Conservation (phyloP, 352 stramenopile species). For the Halophytophthora batemanensis region DNA sequence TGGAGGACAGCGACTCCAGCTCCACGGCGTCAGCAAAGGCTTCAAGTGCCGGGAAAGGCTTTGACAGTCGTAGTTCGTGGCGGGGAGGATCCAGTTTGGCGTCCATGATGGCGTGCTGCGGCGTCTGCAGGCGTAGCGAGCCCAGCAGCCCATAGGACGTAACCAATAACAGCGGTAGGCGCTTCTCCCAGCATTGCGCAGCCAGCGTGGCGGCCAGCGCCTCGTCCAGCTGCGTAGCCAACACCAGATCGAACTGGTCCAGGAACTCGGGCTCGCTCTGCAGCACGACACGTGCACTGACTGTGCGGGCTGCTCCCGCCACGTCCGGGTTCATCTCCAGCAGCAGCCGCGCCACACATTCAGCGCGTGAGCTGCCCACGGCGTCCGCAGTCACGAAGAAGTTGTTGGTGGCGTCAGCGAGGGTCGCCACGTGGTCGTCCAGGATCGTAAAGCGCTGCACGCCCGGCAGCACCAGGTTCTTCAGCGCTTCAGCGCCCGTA, state of each 20-base stretch:
- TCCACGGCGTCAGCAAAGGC: conserved; percentile 54
- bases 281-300: conserved; percentile 50
- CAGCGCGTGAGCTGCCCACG: conserved; percentile 65
- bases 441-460: conserved; percentile 92
- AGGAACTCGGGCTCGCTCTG: conserved; percentile 53
- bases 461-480: conserved; percentile 95
- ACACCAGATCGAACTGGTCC: conserved; percentile 78
- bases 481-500: conserved; percentile 96
- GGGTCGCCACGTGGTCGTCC: conserved; percentile 82
- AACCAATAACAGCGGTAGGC: conserved; percentile 79
- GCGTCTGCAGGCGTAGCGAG: conserved; percentile 85
- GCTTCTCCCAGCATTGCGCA: conserved; percentile 56
- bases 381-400: conserved; percentile 88
- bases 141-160: conserved; percentile 93
- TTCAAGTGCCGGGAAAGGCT: conserved; percentile 70
- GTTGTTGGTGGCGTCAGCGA: conserved; percentile 88
- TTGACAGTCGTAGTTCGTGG: conserved; percentile 88
- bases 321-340: conserved; percentile 97
- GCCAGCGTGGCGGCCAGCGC: conserved; percentile 51
- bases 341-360: conserved; percentile 83
- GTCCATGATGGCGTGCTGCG: conserved; percentile 86
- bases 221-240: conserved; percentile 86
- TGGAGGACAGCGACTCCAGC: conserved; percentile 64
- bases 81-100: conserved; percentile 83
- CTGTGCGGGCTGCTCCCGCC: conserved; percentile 44